These are phyloP conservation scores for Pseudogymnoascus sp. DNA, from an alignment of 2,329 filamentous ascomycete species.

Conservation along the genomic window DNA sequence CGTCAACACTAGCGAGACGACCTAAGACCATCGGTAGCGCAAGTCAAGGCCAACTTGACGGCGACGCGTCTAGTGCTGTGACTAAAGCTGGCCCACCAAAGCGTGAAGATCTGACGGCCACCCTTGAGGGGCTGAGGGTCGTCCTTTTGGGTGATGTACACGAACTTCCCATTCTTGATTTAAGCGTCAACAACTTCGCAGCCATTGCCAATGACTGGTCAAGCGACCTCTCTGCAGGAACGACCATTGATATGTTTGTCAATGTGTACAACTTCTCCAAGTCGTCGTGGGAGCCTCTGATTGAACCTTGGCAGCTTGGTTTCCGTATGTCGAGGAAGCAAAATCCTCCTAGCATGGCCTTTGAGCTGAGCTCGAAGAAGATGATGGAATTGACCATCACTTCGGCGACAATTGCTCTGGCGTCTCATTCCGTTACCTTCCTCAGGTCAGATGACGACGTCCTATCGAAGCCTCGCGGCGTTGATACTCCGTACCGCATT, in stretches of 20 bases:
- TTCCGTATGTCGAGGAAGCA: constrained; percentile 78
- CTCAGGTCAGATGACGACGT: constrained; percentile 84
- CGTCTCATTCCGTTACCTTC: constrained; percentile 89
- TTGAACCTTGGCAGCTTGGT: constrained; percentile 95
- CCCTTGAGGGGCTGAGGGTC: constrained; percentile 80
- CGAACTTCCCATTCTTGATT: constrained; percentile 88
- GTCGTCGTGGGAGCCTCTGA: constrained; percentile 92
- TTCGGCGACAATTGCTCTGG: constrained; percentile 85
- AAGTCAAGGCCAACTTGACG: constrained; percentile 24
- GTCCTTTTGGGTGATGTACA: constrained; percentile 94
- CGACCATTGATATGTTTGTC: constrained; percentile 85
- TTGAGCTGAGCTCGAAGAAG: constrained; percentile 85
- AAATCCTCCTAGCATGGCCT: constrained; percentile 66
- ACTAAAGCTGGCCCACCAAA: constrained; percentile 43
- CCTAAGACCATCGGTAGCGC: constrained; percentile 30
- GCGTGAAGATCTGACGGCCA: constrained; percentile 75
- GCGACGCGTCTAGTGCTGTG: constrained; percentile 39
- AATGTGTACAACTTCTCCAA: constrained; percentile 99
- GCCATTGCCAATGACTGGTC: constrained; percentile 89
- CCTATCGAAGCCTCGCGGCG: constrained; percentile 83
- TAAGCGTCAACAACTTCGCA: constrained; percentile 85
- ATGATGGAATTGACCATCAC: constrained; percentile 88
- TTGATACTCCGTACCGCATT: constrained; percentile 87
- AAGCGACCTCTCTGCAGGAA: constrained; percentile 75
- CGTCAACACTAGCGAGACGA: constrained; percentile 46